Percentiles rank a stretch among this genome's conserved stretches.
Conservation (phyloP, 768 basidiomycete species). For the Gautieria morchelliformis region DNA sequence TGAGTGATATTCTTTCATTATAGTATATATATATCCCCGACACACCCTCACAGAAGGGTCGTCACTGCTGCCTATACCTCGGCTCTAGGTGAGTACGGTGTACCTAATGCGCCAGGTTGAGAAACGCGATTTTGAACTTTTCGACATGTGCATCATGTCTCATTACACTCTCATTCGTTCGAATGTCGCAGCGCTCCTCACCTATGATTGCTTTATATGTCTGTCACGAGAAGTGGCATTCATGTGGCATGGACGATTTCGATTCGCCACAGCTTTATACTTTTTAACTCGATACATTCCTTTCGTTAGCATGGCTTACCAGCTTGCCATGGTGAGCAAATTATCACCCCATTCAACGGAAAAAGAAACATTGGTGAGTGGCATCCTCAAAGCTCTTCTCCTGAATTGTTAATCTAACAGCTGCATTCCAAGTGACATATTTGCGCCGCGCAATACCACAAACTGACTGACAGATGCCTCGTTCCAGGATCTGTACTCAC, state of each 20-base stretch:
- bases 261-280: not conserved
- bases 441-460: not conserved
- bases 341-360: not conserved
- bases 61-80: too few relatives aligned
- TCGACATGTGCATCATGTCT: too few relatives aligned
- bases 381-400: not conserved
- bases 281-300: constrained; percentile 2
- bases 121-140: too few relatives aligned
- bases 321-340: not conserved
- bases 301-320: not conserved
- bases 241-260: not conserved
- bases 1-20: too few relatives aligned
- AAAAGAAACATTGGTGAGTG: not conserved
- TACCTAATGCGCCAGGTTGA: too few relatives aligned
- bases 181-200: not conserved
- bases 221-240: constrained; percentile 1
- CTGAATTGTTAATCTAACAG: not conserved
- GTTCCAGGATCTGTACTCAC: not conserved
- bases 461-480: not conserved
- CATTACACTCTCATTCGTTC: too few relatives aligned
- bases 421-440: not conserved
- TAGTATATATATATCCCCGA: too few relatives aligned
- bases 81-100: too few relatives aligned
- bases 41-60: too few relatives aligned
- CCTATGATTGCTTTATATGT: constrained; percentile 3